phyloP scores from a whole-genome alignment of 495 filamentous ascomycete species.

The Lasiosphaeria hispida region DNA sequence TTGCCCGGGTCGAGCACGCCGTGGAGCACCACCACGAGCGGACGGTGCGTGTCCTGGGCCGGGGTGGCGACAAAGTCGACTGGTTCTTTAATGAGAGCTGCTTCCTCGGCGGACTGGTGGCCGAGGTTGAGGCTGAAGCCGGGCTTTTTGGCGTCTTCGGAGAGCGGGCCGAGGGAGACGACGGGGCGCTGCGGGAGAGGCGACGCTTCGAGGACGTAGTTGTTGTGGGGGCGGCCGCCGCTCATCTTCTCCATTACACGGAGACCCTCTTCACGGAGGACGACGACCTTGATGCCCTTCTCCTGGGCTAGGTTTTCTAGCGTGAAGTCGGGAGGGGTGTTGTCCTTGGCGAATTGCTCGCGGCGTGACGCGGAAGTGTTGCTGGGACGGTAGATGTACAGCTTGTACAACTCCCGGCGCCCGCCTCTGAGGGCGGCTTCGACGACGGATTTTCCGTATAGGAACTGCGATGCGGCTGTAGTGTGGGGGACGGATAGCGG shows the following conservation, averaged over 20 bases:
- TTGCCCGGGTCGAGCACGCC: constrained; percentile 88
- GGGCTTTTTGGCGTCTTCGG: constrained; percentile 32
- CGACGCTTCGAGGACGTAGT: constrained; percentile 83
- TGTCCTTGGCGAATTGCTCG: neutral
- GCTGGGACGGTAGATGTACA: constrained; percentile 70
- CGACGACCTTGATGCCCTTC: constrained; percentile 52
- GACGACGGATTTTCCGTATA: constrained; percentile 83
- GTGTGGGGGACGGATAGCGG: constrained; percentile 71
- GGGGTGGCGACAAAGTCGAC: constrained; percentile 39
- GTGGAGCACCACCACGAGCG: constrained; percentile 78
- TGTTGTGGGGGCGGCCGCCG: constrained; percentile 82
- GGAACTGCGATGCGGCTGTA: constrained; percentile 83
- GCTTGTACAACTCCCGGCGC: constrained; percentile 72
- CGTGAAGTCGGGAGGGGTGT: constrained; percentile 33
- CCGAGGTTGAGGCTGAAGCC: constrained; percentile 59
- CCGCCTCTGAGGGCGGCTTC: constrained; percentile 70
- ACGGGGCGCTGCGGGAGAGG: constrained; percentile 75
- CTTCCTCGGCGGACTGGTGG: constrained; percentile 72
- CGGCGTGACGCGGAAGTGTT: constrained; percentile 29
- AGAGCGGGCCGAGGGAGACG: constrained; percentile 50
- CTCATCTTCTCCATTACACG: constrained; percentile 80
- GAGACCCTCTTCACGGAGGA: constrained; percentile 51
- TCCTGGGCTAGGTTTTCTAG: constrained; percentile 59
- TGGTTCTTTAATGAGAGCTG: constrained; percentile 60
- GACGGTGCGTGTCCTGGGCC: constrained; percentile 55